A percentile compares a stretch with the other conserved stretches of the same genome.
Conservation (phyloP, 2,329 filamentous ascomycete genomes). For the Colletotrichum sansevieriae region DNA sequence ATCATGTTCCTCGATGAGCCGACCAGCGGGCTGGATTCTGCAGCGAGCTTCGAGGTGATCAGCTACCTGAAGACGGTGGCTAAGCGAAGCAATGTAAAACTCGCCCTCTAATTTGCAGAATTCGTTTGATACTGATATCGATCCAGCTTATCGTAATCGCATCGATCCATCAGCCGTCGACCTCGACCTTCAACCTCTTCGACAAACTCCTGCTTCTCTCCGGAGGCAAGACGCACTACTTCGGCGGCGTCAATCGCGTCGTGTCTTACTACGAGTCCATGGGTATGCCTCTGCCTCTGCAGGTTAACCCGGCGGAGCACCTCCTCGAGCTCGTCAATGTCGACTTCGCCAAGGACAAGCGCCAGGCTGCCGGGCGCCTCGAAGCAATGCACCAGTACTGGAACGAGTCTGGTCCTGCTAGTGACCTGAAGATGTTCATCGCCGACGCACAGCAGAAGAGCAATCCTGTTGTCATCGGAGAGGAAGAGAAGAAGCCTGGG, state of each 20-base stretch:
- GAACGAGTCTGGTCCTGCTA: constrained; percentile 57
- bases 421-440: constrained; percentile 30
- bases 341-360: constrained; percentile 73
- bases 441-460: constrained; percentile 42
- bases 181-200: constrained; percentile 82
- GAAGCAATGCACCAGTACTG: constrained; percentile 68
- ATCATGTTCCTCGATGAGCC: constrained; percentile 88
- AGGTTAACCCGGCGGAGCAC: constrained; percentile 85
- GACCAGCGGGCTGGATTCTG: constrained; percentile 85
- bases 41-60: constrained; percentile 81
- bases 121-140: background rate
- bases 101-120: background rate
- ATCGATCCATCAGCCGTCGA: constrained; percentile 88
- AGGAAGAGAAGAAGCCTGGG: constrained; percentile 57
- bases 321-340: constrained; percentile 83
- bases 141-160: constrained; percentile 79
- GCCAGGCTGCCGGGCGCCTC: constrained; percentile 62
- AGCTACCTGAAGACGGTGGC: constrained; percentile 78
- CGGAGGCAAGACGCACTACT: constrained; percentile 78
- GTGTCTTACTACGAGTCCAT: constrained; percentile 73
- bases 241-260: constrained; percentile 71
- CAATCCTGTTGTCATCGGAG: constrained; percentile 45
- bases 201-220: constrained; percentile 84
- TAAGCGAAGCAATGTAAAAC: constrained; percentile 72
- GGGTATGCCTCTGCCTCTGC: constrained; percentile 73